Base-by-base conservation (phyloP, 495 filamentous ascomycete genomes). In the Aspergillus ellipticus region DNA sequence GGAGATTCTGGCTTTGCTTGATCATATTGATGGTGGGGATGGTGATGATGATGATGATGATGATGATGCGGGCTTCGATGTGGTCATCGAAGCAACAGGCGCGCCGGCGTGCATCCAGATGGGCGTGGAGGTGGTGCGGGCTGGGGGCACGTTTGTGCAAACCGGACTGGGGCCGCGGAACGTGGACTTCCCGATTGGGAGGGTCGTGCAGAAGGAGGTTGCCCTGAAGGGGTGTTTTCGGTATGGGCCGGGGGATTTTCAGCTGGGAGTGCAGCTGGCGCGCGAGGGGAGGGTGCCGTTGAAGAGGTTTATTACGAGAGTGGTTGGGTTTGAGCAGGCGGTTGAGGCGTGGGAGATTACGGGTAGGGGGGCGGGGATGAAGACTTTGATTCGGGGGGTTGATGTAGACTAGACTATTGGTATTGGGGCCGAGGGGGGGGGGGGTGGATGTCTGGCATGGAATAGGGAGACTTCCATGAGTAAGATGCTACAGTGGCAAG, bases 71-170 rank as follows among this genome's bases (percentile, higher is more conserved):
- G 89, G 90, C 1, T 87, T 85, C 4, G 86, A 94, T 71, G 82
- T 85, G 10, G 87, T 86, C 8, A 90, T 97, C 55, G 92, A 97
- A 70, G 89, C 90, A n/a, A 84, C 82, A 3, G 92, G 92, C 20
- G 92, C 88, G 0, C 88, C 90, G 64, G 76, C 81, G 0, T 88
- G 81, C 51, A 88, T 96, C 64, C 86, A 93, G 67, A 80, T 84
- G 1, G 84, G 80, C 0, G 79, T 96, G 52, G 82, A 93, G 73
- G 77, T 78, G 15, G 75, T 92, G 3, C 73, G 85, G 42, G 69
- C 77, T 43, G 90, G 91, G 7, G 92, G 92, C 7, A 85, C 83
- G 0, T 94, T 89, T 67, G 87, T 96, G 2, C 92, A 96, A 74
- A 89, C 82, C 51, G 92, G 91, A 7, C 85, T 95, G 79, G 92